Conservation (phyloP, 441 rosid genomes). For the Populus hybrid region DNA sequence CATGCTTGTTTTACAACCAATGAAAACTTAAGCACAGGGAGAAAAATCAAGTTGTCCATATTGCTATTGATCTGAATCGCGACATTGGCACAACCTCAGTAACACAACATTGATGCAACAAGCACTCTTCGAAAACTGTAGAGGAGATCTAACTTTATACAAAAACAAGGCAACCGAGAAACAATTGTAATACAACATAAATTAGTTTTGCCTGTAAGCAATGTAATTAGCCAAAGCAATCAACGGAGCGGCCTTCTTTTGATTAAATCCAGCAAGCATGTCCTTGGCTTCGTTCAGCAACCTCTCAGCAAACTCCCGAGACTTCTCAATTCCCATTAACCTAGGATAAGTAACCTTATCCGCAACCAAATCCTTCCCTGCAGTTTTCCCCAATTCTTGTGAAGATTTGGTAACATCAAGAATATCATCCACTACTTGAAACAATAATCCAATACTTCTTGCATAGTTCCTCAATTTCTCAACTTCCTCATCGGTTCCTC, state of each 20-base stretch:
- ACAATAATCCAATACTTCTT: conserved; percentile 62
- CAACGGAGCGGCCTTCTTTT: conserved; percentile 70
- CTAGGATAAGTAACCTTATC: conserved; percentile 77
- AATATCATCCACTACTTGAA: conserved; percentile 85
- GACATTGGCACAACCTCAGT: neutral
- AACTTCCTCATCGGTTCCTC: conserved; percentile 67
- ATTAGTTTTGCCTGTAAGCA: conserved; percentile 72
- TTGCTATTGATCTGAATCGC: neutral
- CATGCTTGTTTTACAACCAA: neutral
- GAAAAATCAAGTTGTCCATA: neutral
- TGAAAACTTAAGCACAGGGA: neutral
- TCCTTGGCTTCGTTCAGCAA: conserved; percentile 64
- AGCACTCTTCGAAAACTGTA: neutral
- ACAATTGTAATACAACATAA: neutral
- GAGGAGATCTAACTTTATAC: neutral
- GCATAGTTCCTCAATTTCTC: conserved; percentile 76
- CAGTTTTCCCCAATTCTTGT: conserved; percentile 77
- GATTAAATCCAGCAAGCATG: conserved; percentile 61
- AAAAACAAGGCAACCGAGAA: neutral
- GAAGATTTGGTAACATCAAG: conserved; percentile 83
- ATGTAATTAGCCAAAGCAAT: conserved; percentile 88
- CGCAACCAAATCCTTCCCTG: conserved; percentile 68
- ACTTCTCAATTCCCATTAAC: conserved; percentile 77
- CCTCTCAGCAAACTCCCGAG: conserved; percentile 63
- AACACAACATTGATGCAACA: neutral